These are phyloP conservation scores for Coemansia sp. DNA, from an alignment of 192 early-diverging fungal genomes.

Conservation along the genomic window DNA sequence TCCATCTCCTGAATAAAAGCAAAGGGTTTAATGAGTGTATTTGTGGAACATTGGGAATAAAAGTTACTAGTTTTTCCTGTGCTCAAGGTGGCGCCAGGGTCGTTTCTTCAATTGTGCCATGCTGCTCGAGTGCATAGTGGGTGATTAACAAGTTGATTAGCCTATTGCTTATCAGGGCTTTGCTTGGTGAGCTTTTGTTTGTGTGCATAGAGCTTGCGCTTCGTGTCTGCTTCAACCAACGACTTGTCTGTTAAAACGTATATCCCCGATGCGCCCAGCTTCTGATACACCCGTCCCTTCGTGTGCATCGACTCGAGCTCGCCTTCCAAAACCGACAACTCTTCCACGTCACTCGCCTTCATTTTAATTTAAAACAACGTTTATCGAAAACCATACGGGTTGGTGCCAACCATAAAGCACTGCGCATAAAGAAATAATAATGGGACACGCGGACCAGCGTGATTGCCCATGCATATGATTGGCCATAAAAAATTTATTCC, in stretches of 20 bases:
- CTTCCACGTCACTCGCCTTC: constrained; percentile 4
- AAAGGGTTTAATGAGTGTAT: too few species aligned
- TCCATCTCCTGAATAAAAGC: background rate
- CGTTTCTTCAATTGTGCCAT: too few species aligned
- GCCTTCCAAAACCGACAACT: constrained; percentile 24
- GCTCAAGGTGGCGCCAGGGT: too few species aligned
- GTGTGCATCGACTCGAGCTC: constrained; percentile 33
- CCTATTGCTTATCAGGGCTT: background rate
- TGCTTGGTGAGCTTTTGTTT: background rate
- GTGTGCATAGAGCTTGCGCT: constrained; percentile 4
- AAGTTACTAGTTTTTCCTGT: too few species aligned
- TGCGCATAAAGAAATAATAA: too few species aligned
- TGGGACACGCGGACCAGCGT: too few species aligned
- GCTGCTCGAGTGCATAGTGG: too few species aligned
- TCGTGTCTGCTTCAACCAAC: constrained; percentile 13
- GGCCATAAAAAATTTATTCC: too few species aligned
- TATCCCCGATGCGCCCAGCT: constrained; percentile 17
- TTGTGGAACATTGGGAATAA: too few species aligned
- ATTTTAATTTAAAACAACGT: background rate
- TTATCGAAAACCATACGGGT: background rate
- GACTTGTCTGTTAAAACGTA: constrained; percentile 19
- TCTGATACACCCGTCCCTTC: constrained; percentile 25
- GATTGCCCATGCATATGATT: too few species aligned
- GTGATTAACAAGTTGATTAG: too few species aligned
- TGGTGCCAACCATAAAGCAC: too few species aligned